These are phyloP conservation scores for Schizophyllum commune DNA, from an alignment of 1,284 basidiomycete species.

Conservation along the genomic window DNA sequence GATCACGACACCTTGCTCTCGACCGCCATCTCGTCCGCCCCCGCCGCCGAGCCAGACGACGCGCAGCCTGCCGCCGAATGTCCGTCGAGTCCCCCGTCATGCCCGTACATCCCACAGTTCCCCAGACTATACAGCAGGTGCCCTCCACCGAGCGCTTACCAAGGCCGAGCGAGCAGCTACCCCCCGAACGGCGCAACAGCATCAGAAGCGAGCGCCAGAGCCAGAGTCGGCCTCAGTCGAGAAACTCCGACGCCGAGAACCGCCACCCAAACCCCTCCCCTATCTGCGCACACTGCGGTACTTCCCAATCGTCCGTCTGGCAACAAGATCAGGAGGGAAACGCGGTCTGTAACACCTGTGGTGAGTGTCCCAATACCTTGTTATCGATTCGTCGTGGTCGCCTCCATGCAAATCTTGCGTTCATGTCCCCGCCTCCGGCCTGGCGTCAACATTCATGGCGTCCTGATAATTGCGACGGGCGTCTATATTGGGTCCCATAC, in stretches of 20 bases:
- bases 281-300: conserved; percentile 65
- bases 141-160: neutral
- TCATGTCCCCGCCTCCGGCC: neutral
- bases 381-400: neutral
- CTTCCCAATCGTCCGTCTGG: conserved; percentile 74
- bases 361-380: conserved; percentile 40
- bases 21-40: neutral
- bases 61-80: neutral
- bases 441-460: conserved; percentile 15
- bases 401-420: no score
- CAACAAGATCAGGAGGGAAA: conserved; percentile 73
- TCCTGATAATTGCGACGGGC: conserved; percentile 10
- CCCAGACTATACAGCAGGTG: neutral
- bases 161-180: neutral
- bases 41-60: neutral
- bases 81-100: neutral
- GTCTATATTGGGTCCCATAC: neutral
- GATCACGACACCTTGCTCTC: neutral
- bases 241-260: neutral
- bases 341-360: conserved; percentile 81
- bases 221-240: neutral
- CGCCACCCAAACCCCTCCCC: conserved; percentile 7
- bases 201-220: neutral
- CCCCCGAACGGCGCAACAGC: neutral
- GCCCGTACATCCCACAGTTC: neutral